Percentiles rank a stretch among this genome's conserved stretches.
Evolutionary conservation across 2,329 filamentous ascomycete species (phyloP).

Genomic region (Aspergillus tubingensis): DNA sequence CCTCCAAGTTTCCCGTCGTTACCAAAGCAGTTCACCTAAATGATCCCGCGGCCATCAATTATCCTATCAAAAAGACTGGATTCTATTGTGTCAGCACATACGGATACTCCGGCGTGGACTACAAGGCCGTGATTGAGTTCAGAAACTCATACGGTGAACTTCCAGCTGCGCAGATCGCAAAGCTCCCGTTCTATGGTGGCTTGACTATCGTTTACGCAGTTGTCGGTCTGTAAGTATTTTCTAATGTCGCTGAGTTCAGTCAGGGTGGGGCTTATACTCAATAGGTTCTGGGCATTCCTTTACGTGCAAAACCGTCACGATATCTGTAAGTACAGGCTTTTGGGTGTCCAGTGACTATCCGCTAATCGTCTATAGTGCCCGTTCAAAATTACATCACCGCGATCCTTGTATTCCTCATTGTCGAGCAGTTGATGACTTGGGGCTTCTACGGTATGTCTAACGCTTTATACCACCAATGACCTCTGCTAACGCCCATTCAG

Average conservation of each 20-base stretch:
- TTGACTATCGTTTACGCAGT: constrained; percentile 92
- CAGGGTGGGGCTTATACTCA: constrained; percentile 23
- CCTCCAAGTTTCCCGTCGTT: constrained; percentile 70
- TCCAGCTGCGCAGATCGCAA: constrained; percentile 91
- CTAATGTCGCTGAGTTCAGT: neutral
- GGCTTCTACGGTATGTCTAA: constrained; percentile 78
- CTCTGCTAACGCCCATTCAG: constrained; percentile 52
- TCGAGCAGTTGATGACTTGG: constrained; percentile 99
- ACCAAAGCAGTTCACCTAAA: constrained; percentile 83
- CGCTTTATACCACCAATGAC: neutral
- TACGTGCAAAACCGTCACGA: constrained; percentile 94
- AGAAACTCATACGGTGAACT: constrained; percentile 96
- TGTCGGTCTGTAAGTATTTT: constrained; percentile 63
- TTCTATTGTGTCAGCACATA: constrained; percentile 93
- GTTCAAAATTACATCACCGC: constrained; percentile 99
- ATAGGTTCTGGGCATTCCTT: constrained; percentile 85
- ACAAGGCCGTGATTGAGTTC: constrained; percentile 82
- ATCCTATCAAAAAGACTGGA: constrained; percentile 83
- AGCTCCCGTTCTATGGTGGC: constrained; percentile 94
- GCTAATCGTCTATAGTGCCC: constrained; percentile 62
- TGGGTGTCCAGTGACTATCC: neutral
- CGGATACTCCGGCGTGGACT: constrained; percentile 67
- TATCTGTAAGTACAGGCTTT: constrained; percentile 62
- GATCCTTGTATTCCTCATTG: constrained; percentile 87
- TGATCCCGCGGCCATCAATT: constrained; percentile 70